These are phyloP conservation scores for Antrodiella citrinella DNA, from an alignment of 768 basidiomycete species.

Conservation along the genomic window DNA sequence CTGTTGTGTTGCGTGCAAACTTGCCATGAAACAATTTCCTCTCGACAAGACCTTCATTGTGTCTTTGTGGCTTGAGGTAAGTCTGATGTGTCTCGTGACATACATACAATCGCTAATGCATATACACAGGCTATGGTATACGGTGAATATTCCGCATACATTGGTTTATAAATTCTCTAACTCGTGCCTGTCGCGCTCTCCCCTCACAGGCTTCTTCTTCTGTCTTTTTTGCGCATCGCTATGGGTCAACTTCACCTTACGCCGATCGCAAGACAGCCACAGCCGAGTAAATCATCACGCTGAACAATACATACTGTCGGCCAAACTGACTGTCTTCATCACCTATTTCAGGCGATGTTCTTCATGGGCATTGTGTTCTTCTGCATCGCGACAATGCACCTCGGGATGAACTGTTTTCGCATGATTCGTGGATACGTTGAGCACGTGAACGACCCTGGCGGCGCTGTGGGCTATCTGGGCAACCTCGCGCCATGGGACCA, in stretches of 20 bases:
- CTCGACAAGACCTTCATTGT: slow-evolving; percentile 13
- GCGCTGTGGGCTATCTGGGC: slow-evolving; percentile 11
- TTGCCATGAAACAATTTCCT: background rate
- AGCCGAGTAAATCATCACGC: slow-evolving; percentile 4
- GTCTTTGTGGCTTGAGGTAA: slow-evolving; percentile 14
- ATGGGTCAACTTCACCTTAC: slow-evolving; percentile 12
- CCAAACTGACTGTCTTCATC: background rate
- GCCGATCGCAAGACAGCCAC: slow-evolving; percentile 9
- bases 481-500: slow-evolving; percentile 11
- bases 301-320: background rate
- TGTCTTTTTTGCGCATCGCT: slow-evolving; percentile 10
- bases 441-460: slow-evolving; percentile 9
- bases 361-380: slow-evolving; percentile 5
- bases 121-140: slow-evolving; percentile 9
- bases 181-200: too few relatives aligned
- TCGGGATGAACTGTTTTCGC: slow-evolving; percentile 14
- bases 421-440: slow-evolving; percentile 11
- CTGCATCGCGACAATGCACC: slow-evolving; percentile 9
- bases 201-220: slow-evolving; percentile 9
- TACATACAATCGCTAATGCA: background rate
- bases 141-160: slow-evolving; percentile 5
- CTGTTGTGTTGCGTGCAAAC: background rate
- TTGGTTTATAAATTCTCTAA: too few relatives aligned
- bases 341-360: slow-evolving; percentile 9
- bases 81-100: background rate